These are phyloP conservation scores for Neocucurbitaria cava DNA, from an alignment of 2,329 filamentous ascomycete species.

Conservation along the genomic window DNA sequence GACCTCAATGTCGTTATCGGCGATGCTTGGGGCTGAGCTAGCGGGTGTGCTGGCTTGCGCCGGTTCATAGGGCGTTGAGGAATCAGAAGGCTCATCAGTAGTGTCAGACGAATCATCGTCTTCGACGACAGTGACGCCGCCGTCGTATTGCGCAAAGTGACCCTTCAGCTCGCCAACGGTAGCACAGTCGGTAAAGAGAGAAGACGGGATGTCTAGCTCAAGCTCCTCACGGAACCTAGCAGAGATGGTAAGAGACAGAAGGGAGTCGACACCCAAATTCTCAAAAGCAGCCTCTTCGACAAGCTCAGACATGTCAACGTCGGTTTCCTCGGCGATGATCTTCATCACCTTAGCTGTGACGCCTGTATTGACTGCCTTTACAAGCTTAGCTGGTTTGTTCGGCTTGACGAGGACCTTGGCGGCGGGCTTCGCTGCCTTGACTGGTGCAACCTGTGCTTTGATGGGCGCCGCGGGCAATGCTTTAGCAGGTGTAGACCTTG, in stretches of 20 bases:
- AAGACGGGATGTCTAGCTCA: constrained; percentile 64
- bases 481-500: constrained; percentile 45
- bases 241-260: constrained; percentile 67
- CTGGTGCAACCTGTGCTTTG: constrained; percentile 41
- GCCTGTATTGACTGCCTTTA: constrained; percentile 56
- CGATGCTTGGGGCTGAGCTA: constrained; percentile 56
- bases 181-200: constrained; percentile 66
- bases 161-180: constrained; percentile 68
- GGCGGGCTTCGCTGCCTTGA: constrained; percentile 60
- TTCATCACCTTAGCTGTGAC: constrained; percentile 64
- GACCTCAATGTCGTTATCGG: constrained; percentile 48
- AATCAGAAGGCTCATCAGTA: constrained; percentile 47
- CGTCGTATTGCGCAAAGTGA: constrained; percentile 59
- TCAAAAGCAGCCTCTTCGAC: constrained; percentile 67
- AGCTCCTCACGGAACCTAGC: constrained; percentile 68
- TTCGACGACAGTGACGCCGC: constrained; percentile 44
- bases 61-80: constrained; percentile 53
- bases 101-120: constrained; percentile 53
- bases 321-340: constrained; percentile 72
- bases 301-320: constrained; percentile 64
- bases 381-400: constrained; percentile 56
- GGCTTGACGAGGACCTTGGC: constrained; percentile 55
- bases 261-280: constrained; percentile 68
- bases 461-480: constrained; percentile 47
- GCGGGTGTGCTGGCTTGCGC: constrained; percentile 56